Evolutionary conservation across 2,329 filamentous ascomycete species (phyloP).

Genomic region (Fusarium azukiicola): DNA sequence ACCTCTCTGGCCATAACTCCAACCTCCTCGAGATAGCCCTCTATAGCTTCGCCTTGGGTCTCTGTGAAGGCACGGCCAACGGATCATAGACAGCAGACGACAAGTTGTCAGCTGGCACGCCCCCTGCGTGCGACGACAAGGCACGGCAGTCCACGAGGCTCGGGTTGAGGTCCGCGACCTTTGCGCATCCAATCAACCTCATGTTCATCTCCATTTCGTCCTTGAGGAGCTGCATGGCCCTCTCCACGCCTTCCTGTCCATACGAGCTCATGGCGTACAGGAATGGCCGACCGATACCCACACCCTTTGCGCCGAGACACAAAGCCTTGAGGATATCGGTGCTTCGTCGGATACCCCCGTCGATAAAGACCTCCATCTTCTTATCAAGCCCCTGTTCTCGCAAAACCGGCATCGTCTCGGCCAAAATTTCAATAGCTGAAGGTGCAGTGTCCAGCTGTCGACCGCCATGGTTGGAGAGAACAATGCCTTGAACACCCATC

Average conservation of each 20-base stretch:
- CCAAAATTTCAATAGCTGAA: conserved; percentile 92
- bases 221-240: conserved; percentile 8
- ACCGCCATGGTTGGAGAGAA: conserved; percentile 99
- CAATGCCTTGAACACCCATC: conserved; percentile 92
- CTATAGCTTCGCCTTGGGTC: conserved; percentile 6
- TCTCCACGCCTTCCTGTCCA: conserved; percentile 58
- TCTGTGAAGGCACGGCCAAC: conserved; percentile 4
- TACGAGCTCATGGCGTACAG: conserved; percentile 98
- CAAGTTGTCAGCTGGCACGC: background rate
- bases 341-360: conserved; percentile 92
- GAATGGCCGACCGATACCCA: conserved; percentile 97
- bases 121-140: background rate
- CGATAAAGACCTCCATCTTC: conserved; percentile 92
- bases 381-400: conserved; percentile 86
- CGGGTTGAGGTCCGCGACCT: background rate
- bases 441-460: conserved; percentile 95
- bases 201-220: conserved; percentile 16
- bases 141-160: background rate
- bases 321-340: conserved; percentile 97
- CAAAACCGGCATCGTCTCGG: conserved; percentile 94
- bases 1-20: background rate
- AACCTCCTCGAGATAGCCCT: background rate
- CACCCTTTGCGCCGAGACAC: conserved; percentile 93
- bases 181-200: background rate
- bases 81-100: conserved; percentile 5